A percentile compares a stretch with the other conserved stretches of the same genome.
Evolutionary conservation across 768 basidiomycete species (phyloP).

Genomic region (Collybiopsis luxurians): DNA sequence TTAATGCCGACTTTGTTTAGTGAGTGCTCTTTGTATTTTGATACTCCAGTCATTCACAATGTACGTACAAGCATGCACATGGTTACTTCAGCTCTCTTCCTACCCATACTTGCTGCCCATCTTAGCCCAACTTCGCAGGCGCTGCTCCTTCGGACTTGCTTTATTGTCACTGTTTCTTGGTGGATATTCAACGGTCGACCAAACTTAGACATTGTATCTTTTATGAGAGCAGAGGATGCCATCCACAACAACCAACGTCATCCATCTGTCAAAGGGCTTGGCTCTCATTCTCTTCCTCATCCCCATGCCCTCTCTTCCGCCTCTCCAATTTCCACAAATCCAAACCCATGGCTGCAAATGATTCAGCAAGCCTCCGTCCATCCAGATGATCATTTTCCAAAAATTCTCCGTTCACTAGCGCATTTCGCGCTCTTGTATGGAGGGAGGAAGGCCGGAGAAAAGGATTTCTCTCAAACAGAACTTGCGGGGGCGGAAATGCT

Average conservation of each 20-base stretch:
- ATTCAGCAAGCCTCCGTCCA: constrained; percentile 51
- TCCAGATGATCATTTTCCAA: constrained; percentile 55
- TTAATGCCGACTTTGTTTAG: constrained; percentile 60
- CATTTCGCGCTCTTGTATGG: constrained; percentile 23
- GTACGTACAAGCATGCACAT: no score
- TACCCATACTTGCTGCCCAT: constrained; percentile 44
- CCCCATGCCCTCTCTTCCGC: constrained; percentile 22
- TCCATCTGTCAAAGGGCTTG: constrained; percentile 21
- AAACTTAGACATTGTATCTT: constrained; percentile 43
- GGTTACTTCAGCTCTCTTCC: constrained; percentile 63
- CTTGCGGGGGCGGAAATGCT: constrained; percentile 47
- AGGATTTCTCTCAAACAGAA: constrained; percentile 30
- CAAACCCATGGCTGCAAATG: constrained; percentile 61
- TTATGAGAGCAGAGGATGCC: constrained; percentile 35
- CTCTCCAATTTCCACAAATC: constrained; percentile 26
- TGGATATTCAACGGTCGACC: constrained; percentile 59
- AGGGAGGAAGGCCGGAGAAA: no score
- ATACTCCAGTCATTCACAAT: not conserved
- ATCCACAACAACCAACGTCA: constrained; percentile 12
- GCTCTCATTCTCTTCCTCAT: constrained; percentile 13
- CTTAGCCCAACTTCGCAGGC: constrained; percentile 41
- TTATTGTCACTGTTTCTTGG: constrained; percentile 48
- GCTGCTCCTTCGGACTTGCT: constrained; percentile 57
- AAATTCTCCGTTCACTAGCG: constrained; percentile 47
- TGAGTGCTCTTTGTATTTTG: constrained; percentile 28